Conservation (phyloP, 2,329 filamentous ascomycete species). For the Aspergillus floridensis region DNA sequence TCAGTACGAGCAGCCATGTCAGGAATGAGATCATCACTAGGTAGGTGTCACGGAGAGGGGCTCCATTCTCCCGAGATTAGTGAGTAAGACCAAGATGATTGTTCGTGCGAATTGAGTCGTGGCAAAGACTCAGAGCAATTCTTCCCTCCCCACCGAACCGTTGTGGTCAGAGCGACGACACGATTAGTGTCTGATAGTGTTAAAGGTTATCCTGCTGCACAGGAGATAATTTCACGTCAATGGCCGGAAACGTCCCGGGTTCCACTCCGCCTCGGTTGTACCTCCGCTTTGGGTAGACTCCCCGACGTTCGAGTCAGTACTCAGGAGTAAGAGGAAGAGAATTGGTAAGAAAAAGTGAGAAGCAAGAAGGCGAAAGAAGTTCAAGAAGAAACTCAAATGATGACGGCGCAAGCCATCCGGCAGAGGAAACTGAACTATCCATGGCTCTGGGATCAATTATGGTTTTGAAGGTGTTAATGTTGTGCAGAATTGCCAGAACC, state of each 20-base stretch:
- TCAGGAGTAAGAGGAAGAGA: background rate
- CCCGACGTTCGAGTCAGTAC: background rate
- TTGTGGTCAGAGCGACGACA: background rate
- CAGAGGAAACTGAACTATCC: background rate
- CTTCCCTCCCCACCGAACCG: background rate
- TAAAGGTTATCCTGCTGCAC: background rate
- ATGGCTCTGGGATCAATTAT: background rate
- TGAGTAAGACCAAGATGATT: background rate
- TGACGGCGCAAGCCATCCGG: background rate
- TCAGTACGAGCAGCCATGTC: background rate
- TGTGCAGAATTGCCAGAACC: background rate
- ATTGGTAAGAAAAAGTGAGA: background rate
- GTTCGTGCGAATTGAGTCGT: background rate
- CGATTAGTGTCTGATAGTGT: background rate
- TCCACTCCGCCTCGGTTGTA: background rate
- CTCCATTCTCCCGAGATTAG: background rate
- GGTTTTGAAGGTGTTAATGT: background rate
- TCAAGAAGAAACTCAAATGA: background rate
- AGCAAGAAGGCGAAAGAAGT: background rate
- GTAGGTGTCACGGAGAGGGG: background rate
- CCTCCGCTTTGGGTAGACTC: background rate
- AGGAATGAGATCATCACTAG: background rate
- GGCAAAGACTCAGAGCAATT: background rate
- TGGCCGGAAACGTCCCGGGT: background rate
- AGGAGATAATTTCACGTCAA: background rate